Conservation (phyloP, 306 rosid species). For the Trichosanthes cucumerina region DNA sequence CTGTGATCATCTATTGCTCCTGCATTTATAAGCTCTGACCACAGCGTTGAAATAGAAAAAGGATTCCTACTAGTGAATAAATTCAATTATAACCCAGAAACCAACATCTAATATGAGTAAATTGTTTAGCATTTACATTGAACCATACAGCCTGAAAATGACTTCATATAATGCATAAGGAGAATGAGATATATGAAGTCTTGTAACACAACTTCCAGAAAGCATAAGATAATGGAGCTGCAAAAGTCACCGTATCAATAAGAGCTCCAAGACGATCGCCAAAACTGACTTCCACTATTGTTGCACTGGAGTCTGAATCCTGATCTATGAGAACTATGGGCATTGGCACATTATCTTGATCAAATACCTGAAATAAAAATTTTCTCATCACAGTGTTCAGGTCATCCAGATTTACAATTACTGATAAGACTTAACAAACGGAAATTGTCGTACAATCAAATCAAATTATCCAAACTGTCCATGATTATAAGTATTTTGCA, state of each 20-base stretch:
- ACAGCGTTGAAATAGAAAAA: not conserved
- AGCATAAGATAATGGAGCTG: conserved; percentile 6
- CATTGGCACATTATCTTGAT: conserved; percentile 47
- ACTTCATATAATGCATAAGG: not conserved
- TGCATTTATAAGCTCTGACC: not conserved
- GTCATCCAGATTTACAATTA: not conserved
- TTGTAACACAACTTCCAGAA: not conserved
- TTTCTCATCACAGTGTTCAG: conserved; percentile 11
- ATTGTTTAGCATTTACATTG: not conserved
- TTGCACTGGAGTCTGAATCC: conserved; percentile 74
- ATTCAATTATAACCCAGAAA: not conserved
- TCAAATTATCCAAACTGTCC: not conserved
- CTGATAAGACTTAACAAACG: not conserved
- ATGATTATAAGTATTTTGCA: not conserved
- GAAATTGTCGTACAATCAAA: not conserved
- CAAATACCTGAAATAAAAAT: conserved; percentile 43
- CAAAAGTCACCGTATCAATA: conserved; percentile 65
- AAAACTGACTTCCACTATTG: conserved; percentile 84
- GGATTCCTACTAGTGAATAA: not conserved
- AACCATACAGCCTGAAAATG: not conserved
- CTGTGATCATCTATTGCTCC: not conserved
- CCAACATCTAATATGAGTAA: not conserved
- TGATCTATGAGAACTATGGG: conserved; percentile 81
- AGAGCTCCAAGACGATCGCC: conserved; percentile 99
- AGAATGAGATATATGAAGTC: not conserved